Evolutionary conservation across 768 basidiomycete genomes (phyloP).

Genomic region (Podaxis sp.): DNA sequence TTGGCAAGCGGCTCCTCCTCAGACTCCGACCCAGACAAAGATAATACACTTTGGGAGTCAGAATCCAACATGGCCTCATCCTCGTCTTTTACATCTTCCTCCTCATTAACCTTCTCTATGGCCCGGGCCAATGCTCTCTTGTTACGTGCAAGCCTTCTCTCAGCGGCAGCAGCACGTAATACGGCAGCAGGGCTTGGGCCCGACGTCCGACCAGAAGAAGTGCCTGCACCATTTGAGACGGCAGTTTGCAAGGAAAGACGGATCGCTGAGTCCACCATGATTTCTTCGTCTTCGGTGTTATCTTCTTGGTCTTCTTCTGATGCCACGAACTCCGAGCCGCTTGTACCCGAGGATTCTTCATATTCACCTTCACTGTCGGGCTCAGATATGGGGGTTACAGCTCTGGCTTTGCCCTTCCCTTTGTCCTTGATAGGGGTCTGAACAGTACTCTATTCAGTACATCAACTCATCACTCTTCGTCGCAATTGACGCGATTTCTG

Average conservation of each 20-base stretch:
- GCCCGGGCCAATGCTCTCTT: constrained; percentile 18
- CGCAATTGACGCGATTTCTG: constrained; percentile 5
- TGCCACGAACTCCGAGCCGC: constrained; percentile 60
- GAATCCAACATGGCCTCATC: constrained; percentile 20
- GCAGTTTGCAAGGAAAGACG: constrained; percentile 45
- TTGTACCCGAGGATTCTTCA: constrained; percentile 49
- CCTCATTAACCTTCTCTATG: constrained; percentile 21
- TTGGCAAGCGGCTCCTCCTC: constrained; percentile 34
- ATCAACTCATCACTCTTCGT: background rate
- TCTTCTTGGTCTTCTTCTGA: constrained; percentile 37
- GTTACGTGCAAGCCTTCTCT: constrained; percentile 43
- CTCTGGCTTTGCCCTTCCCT: constrained; percentile 37
- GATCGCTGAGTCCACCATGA: constrained; percentile 60
- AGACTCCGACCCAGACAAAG: constrained; percentile 22
- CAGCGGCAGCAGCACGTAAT: constrained; percentile 50
- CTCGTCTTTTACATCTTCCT: constrained; percentile 29
- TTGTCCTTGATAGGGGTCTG: constrained; percentile 23
- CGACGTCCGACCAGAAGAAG: constrained; percentile 31
- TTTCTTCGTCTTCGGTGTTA: constrained; percentile 42
- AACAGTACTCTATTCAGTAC: constrained; percentile 12
- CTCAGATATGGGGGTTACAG: constrained; percentile 25
- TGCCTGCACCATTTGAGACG: constrained; percentile 29
- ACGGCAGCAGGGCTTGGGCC: constrained; percentile 40
- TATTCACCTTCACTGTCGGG: constrained; percentile 34
- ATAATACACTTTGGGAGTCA: constrained; percentile 27